These are phyloP conservation scores for Pseudotsuga menziesii DNA, from an alignment of 75 land plant species.

Conservation along the genomic window DNA sequence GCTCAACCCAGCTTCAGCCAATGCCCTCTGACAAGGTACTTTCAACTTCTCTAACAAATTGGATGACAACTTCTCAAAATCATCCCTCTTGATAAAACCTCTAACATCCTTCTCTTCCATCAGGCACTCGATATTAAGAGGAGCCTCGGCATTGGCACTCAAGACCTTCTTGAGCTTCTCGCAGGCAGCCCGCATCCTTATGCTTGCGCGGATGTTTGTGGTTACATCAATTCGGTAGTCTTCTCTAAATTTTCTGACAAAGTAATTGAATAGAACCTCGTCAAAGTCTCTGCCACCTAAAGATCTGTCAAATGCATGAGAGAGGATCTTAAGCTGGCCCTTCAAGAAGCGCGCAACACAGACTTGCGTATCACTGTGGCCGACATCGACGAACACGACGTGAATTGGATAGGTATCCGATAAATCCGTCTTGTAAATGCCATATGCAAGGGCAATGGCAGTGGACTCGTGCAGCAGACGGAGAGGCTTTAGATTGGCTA, in stretches of 20 bases:
- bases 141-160: conserved; percentile 86
- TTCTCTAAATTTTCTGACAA: conserved; percentile 60
- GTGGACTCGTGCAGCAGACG: conserved; percentile 86
- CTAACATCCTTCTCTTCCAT: conserved; percentile 93
- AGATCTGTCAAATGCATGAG: conserved; percentile 70
- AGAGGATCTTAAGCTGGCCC: conserved; percentile 71
- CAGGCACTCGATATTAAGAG: conserved; percentile 77
- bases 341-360: conserved; percentile 76
- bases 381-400: conserved; percentile 87
- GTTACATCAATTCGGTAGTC: conserved; percentile 60
- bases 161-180: conserved; percentile 83
- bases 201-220: conserved; percentile 61
- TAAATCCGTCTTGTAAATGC: conserved; percentile 84
- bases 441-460: conserved; percentile 86
- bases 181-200: conserved; percentile 61
- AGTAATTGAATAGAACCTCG: conserved; percentile 63
- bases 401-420: conserved; percentile 67
- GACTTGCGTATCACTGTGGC: conserved; percentile 85
- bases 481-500: conserved; percentile 80
- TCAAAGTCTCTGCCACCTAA: conserved; percentile 89
- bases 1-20: conserved; percentile 55
- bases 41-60: conserved; percentile 58
- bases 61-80: conserved; percentile 73
- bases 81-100: conserved; percentile 86
- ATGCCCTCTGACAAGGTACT: conserved; percentile 64